Conservation (phyloP, 2,329 filamentous ascomycete species). For the Fusarium siculi region DNA sequence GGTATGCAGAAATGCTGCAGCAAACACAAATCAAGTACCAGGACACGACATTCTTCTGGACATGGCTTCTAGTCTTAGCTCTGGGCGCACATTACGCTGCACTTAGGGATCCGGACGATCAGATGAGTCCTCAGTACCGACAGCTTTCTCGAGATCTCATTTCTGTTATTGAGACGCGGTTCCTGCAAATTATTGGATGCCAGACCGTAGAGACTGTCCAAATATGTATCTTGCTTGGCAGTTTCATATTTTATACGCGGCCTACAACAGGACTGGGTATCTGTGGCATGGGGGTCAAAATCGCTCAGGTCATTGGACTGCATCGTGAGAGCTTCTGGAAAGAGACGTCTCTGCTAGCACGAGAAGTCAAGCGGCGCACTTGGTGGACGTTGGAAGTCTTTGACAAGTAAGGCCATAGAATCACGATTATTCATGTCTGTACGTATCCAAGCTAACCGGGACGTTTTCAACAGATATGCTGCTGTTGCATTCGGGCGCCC, state of each 20-base stretch:
- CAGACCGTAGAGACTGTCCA: not conserved
- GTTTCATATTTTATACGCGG: fast-evolving
- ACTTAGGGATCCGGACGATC: not conserved
- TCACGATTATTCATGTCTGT: not conserved
- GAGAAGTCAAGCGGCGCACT: not conserved
- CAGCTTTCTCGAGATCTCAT: not conserved
- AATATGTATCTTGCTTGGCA: not conserved
- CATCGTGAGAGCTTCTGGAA: not conserved
- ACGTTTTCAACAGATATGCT: not conserved
- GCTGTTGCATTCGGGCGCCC: not conserved
- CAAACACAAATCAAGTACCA: not conserved
- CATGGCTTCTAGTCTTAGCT: not conserved
- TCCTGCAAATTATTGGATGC: not conserved
- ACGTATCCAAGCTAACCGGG: not conserved
- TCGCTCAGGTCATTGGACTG: not conserved
- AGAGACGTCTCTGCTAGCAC: fast-evolving
- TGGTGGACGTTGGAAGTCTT: not conserved
- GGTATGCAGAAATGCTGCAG: fast-evolving
- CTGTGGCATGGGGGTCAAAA: not conserved
- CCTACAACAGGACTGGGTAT: fast-evolving
- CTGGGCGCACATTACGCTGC: not conserved
- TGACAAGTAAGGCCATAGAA: not conserved
- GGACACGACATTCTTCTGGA: not conserved
- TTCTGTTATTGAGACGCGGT: fast-evolving
- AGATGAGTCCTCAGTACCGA: not conserved